Evolutionary conservation across 1,284 basidiomycete genomes (phyloP), one percentile per base, ranked within the genome.

Genomic region (Calocybe gambosa): DNA sequence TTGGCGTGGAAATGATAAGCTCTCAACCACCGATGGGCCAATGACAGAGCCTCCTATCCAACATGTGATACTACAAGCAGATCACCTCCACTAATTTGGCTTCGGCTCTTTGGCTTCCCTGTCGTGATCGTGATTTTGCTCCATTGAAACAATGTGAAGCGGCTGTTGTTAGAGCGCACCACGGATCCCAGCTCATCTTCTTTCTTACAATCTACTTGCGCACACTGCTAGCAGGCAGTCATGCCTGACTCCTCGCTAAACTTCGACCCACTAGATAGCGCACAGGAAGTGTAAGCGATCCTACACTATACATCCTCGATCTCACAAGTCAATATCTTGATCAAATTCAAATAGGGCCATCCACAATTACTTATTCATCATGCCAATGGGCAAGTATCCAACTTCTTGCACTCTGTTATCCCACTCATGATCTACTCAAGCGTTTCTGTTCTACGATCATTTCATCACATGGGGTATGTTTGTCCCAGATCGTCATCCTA

Each of bases 401-500:
- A 46, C 42, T 36, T 16, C 42, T 8, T 16, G 19, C 12, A 15
- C n/a, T 33, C 10, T 33, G n/a, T 26, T 31, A 15, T 15, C n/a
- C 37, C 39, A 35, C 4, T 1, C 10, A 25, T 20, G 18, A 4
- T 23, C 25, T 15, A n/a, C n/a, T n/a, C n/a, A 44, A 67, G 67
- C 64, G 1, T 58, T 63, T 34, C 49, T 71, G n/a, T 68, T 62
- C 50, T 70, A 65, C 41, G 68, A 71, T 49, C 67, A 71, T 46
- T 28, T 60, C 21, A 45, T 70, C 21, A 67, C 68, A 7, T 58
- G 57, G 6, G 55, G 69, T 67, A 47, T 46, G 58, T 36, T 26
- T 13, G 20, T 23, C 18, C 16, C 39, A 2, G 15, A 21, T 12
- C 12, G 29, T 3, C 5, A 2, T n/a, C n/a, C 19, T 23, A 16